These are phyloP conservation scores for Heliamphora pulchella DNA, from an alignment of 179 eudicot genomes.

Conservation along the genomic window DNA sequence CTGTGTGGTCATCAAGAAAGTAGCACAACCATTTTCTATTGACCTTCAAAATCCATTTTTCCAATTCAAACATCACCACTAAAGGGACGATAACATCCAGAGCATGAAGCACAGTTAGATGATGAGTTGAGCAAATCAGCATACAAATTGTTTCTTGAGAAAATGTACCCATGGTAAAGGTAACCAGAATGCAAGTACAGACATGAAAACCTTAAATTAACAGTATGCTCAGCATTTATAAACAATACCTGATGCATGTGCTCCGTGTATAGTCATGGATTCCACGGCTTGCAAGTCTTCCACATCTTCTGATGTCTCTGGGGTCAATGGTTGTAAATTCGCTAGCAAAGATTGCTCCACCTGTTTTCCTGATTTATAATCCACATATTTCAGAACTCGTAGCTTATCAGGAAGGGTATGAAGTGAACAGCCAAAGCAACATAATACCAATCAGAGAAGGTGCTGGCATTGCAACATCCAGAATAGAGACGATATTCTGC, in stretches of 20 bases:
- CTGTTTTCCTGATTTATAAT: slow-evolving; percentile 35
- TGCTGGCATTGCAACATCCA: slow-evolving; percentile 80
- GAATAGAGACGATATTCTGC: slow-evolving; percentile 59
- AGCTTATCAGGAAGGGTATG: not conserved
- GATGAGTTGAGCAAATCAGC: not conserved
- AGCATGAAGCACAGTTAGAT: not conserved
- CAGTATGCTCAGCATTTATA: not conserved
- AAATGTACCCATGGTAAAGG: not conserved
- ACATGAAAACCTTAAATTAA: not conserved
- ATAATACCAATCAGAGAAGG: slow-evolving; percentile 58
- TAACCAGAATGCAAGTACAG: not conserved
- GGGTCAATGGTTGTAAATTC: slow-evolving; percentile 61
- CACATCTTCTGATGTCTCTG: slow-evolving; percentile 55
- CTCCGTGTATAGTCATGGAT: slow-evolving; percentile 66
- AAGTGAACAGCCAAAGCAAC: slow-evolving; percentile 1
- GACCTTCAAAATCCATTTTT: not conserved
- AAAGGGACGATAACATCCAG: not conserved
- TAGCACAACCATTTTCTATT: not conserved
- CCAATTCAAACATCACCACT: not conserved
- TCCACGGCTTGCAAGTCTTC: slow-evolving; percentile 73
- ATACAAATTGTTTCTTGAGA: not conserved
- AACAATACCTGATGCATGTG: slow-evolving; percentile 51
- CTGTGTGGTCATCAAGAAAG: slow-evolving; percentile 1
- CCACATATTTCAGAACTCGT: not conserved
- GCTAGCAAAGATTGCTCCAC: slow-evolving; percentile 40